Base-by-base conservation (phyloP, 257 asterid species). In the Solanum peruvianum region DNA sequence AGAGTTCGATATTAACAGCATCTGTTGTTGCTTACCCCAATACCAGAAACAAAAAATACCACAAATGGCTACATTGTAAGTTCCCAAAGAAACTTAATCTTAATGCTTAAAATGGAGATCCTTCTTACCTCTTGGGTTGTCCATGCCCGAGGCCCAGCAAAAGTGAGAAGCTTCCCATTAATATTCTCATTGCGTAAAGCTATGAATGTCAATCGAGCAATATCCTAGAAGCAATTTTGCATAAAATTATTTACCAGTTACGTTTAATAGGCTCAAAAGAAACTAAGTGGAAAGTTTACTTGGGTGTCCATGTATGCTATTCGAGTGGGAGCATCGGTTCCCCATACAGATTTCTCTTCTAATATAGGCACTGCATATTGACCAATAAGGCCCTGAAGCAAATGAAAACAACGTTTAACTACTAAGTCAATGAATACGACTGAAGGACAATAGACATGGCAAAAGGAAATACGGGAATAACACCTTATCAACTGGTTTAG, bases 131-230 rank as follows among this genome's bases (percentile, higher is more conserved):
- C 99, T 91, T 97, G 99, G 81, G 98, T 95, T 72, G 99, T 97
- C 99, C 99, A 97, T 42, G 99, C 99, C 88, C 99, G 99, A 87
- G 99, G 98, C 52, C 99, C 99, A 41, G 99, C 95, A 91, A 97
- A 97, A 8, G 98, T 97, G 67, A 97, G 96, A 87, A 94, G 96
- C 90, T 97, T 95, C 58, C 99, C 98, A 3, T 93, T 94, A 87
- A 94, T 87, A 70, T 86, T 97, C 91, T 94, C 98, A 83, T 95
- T 97, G 80, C 99, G 98, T 62, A 97, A 76, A 84, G 99, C 99
- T 89, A 97, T 94, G 91, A 97, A 95, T 49, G 99, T 97, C 77
- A 97, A 90, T 31, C 99, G 94, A 82, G 99, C 98, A 89, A 97
- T 95, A 87, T 97, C 99, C 99, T 97, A 90, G 85, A 86, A 87